Conservation (phyloP, 495 filamentous ascomycete species). For the Penicillium fimorum region DNA sequence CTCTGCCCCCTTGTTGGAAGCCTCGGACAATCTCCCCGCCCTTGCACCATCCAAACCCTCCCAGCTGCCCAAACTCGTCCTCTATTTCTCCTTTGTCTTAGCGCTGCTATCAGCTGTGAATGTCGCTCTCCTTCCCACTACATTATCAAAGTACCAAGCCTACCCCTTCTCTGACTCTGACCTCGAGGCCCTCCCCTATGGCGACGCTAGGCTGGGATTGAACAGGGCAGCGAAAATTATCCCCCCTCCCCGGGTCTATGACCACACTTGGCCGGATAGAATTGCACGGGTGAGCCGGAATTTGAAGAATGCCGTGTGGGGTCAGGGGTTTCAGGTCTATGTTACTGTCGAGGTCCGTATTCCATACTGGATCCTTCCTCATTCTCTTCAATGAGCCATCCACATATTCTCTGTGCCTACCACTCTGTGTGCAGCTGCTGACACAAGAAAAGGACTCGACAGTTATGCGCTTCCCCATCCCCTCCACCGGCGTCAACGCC, state of each 20-base stretch:
- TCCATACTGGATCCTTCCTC: too few species aligned
- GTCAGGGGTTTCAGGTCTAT: constrained; percentile 2
- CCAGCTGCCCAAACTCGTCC: neutral
- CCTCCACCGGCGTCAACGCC: neutral
- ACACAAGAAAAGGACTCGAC: constrained; percentile 1
- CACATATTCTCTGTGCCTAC: neutral
- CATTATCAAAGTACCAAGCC: constrained; percentile 4
- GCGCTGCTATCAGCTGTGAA: constrained; percentile 5
- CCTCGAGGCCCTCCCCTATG: constrained; percentile 2
- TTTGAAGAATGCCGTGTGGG: constrained; percentile 4
- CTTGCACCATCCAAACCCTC: neutral
- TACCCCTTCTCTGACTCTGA: constrained; percentile 3
- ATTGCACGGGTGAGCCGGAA: neutral
- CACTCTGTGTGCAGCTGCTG: neutral
- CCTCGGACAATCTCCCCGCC: neutral
- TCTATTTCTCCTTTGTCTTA: neutral
- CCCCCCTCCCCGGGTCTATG: neutral
- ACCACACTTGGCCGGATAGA: constrained; percentile 5
- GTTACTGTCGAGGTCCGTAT: constrained; percentile 4
- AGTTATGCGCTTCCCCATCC: constrained; percentile 2
- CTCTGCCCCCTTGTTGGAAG: constrained; percentile 2
- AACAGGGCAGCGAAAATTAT: neutral
- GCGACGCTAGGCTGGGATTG: constrained; percentile 1
- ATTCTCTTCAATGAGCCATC: too few species aligned
- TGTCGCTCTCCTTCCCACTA: constrained; percentile 1